Evolutionary conservation across 2,329 filamentous ascomycete species (phyloP), one percentile per base, ranked within the genome.

Genomic region (Alternaria metachromatica): DNA sequence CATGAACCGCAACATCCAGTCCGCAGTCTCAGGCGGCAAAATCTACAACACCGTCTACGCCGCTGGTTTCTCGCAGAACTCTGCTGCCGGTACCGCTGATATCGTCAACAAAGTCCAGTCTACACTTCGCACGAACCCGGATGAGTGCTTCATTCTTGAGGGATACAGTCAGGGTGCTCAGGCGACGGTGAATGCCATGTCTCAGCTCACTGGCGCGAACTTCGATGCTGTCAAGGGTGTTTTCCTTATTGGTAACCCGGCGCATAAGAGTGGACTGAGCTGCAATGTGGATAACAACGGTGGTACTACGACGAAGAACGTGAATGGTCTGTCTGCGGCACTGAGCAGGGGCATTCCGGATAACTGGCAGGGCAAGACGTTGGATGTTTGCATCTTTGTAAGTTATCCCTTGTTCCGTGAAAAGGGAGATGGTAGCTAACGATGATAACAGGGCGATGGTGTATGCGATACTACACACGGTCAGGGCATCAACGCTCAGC

Each of bases 101-200:
- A 80, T 80, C 54, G 58, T 81, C 66, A 72, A 75, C 65, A 66
- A 77, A n/a, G 70, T 81, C 61, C 63, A 62, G 5, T 61, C 59
- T 12, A 73, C 67, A 6, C 69, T 80, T 1, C n/a, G 30, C 0
- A 51, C 66, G 0, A 69, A 66, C 43, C 72, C 78, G 1, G 67
- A 71, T 33, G 70, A 73, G 51, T 81, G 78, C 64, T 80, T 80
- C 62, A 74, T 80, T 51, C 71, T 81, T 1, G 72, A 80, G 55
- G 79, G 79, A 18, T 80, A 80, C 67, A 77, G 73, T 3, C 79
- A 80, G 61, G 79, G 77, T 20, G 79, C 79, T 2, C 72, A 76
- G 8, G 79, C 78, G 0, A 80, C 79, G 0, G 73, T 77, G 6
- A 73, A 78, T 44, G 79, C 78, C 9, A 55, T 81, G 60, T 37